Conservation (phyloP, 164 flowering plant genomes). For the Warburgia ugandensis region DNA sequence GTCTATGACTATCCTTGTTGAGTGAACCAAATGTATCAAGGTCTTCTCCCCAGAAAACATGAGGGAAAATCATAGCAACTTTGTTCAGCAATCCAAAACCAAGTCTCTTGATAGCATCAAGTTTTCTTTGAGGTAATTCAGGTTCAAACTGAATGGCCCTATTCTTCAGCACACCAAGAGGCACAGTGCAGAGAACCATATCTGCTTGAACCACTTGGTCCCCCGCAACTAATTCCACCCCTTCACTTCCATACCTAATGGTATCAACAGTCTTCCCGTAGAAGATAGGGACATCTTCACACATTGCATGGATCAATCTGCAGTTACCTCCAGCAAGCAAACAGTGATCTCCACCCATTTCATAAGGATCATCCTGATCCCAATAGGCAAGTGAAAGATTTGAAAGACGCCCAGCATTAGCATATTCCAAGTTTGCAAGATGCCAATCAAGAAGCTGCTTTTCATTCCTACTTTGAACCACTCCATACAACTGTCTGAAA, state of each 20-base stretch:
- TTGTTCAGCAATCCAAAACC: slow-evolving; percentile 94
- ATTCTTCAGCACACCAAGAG: slow-evolving; percentile 86
- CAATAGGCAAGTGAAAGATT: slow-evolving; percentile 79
- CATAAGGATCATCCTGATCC: slow-evolving; percentile 99
- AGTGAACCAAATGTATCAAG: slow-evolving; percentile 90
- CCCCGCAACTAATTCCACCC: slow-evolving; percentile 73
- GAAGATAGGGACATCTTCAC: slow-evolving; percentile 64
- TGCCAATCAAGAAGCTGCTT: slow-evolving; percentile 91
- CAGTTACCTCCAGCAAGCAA: slow-evolving; percentile 91
- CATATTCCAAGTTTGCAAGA: slow-evolving; percentile 93
- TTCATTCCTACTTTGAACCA: slow-evolving; percentile 53
- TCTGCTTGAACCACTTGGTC: slow-evolving; percentile 74
- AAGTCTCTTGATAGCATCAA: slow-evolving; percentile 72
- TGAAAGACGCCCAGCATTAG: slow-evolving; percentile 88
- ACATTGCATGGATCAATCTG: slow-evolving; percentile 65
- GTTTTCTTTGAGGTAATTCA: slow-evolving; percentile 69
- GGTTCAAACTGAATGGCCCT: slow-evolving; percentile 65
- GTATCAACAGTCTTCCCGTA: slow-evolving; percentile 63
- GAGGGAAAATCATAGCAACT: slow-evolving; percentile 88
- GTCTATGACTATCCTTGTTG: slow-evolving; percentile 30
- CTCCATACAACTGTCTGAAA: slow-evolving; percentile 58
- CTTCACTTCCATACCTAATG: slow-evolving; percentile 61
- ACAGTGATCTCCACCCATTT: slow-evolving; percentile 99
- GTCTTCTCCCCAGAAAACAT: slow-evolving; percentile 90
- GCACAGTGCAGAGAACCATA: slow-evolving; percentile 84